Conservation (phyloP, 1,284 basidiomycete genomes). For the Neonothopanus nambi region DNA sequence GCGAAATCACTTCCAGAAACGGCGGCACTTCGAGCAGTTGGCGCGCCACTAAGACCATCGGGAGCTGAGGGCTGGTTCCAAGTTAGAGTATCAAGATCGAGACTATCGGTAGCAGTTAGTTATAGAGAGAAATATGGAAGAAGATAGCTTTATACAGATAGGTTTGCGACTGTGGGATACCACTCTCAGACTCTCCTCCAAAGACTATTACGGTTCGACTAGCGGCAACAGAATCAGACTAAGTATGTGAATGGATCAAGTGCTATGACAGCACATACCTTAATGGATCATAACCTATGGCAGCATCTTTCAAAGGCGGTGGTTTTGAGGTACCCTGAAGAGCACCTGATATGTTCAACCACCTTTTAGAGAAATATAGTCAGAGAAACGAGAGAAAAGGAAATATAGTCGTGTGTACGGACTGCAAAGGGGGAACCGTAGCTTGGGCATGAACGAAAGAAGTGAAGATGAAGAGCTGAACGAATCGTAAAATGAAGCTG, state of each 20-base stretch:
- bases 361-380: constrained; percentile 60
- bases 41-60: constrained; percentile 41
- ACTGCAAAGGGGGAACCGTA: constrained; percentile 22
- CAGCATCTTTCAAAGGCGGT: constrained; percentile 68
- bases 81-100: constrained; percentile 56
- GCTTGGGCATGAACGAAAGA: constrained; percentile 30
- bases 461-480: constrained; percentile 26
- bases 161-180: constrained; percentile 62
- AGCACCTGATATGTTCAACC: constrained; percentile 68
- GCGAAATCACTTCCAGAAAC: constrained; percentile 67
- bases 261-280: constrained; percentile 36
- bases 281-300: constrained; percentile 62
- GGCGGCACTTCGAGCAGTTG: constrained; percentile 64
- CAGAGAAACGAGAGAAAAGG: constrained; percentile 24
- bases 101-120: constrained; percentile 37
- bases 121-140: constrained; percentile 12
- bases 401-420: not conserved
- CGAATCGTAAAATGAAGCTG: constrained; percentile 23
- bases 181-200: constrained; percentile 69
- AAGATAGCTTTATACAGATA: constrained; percentile 51
- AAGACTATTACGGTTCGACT: constrained; percentile 67
- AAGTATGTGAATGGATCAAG: not conserved
- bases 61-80: constrained; percentile 64
- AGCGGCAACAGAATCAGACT: constrained; percentile 7
- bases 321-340: constrained; percentile 54